Evolutionary conservation across 805 yeast species (phyloP).

Genomic region (Kodamaea fukazawae): DNA sequence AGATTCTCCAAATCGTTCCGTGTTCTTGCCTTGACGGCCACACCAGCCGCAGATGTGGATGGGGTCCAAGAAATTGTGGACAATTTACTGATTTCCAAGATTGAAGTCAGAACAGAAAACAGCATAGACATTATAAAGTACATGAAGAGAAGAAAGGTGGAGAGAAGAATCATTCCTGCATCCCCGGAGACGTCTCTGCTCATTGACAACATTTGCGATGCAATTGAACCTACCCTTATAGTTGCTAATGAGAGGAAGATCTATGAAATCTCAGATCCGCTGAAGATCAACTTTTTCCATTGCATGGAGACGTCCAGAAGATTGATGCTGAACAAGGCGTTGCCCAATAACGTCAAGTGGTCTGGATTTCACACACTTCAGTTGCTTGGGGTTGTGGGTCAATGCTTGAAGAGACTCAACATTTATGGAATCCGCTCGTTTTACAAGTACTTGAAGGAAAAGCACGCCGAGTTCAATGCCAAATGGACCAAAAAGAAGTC

Average conservation of each 20-base stretch:
- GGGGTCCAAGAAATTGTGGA: slow-evolving; percentile 83
- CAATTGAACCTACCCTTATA: slow-evolving; percentile 62
- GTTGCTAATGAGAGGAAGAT: slow-evolving; percentile 63
- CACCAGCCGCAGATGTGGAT: slow-evolving; percentile 87
- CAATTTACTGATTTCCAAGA: slow-evolving; percentile 67
- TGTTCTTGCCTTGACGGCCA: slow-evolving; percentile 86
- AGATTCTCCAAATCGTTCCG: slow-evolving; percentile 63
- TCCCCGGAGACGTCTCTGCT: slow-evolving; percentile 56
- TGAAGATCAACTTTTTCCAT: slow-evolving; percentile 63
- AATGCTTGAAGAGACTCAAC: slow-evolving; percentile 62
- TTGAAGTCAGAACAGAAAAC: slow-evolving; percentile 84
- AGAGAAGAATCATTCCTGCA: slow-evolving; percentile 53
- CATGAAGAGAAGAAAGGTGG: slow-evolving; percentile 65
- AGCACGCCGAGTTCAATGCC: slow-evolving; percentile 54
- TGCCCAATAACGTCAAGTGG: slow-evolving; percentile 76
- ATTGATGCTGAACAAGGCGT: slow-evolving; percentile 48
- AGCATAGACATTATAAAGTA: slow-evolving; percentile 78
- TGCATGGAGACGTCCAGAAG: slow-evolving; percentile 68
- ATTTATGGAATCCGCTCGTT: slow-evolving; percentile 84
- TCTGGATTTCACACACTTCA: slow-evolving; percentile 59
- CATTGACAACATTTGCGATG: slow-evolving; percentile 54
- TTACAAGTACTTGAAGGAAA: slow-evolving; percentile 60
- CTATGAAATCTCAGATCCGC: slow-evolving; percentile 64
- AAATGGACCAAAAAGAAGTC: slow-evolving; percentile 58
- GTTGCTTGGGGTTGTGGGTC: slow-evolving; percentile 69